Conservation (phyloP, 345 rosid species). For the Syzygium grande region DNA sequence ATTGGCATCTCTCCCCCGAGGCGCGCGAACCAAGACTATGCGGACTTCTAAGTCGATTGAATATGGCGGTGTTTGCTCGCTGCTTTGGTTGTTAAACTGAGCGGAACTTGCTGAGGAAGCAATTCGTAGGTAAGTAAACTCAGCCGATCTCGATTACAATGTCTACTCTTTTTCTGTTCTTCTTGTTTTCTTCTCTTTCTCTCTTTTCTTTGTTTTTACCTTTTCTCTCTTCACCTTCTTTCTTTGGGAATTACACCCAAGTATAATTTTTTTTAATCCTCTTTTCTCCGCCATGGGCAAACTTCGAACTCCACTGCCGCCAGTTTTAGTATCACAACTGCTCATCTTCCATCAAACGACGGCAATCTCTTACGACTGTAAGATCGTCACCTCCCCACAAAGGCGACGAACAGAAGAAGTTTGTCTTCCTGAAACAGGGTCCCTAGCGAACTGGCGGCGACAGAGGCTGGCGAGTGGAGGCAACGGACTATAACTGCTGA, state of each 20-base stretch:
- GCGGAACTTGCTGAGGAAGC: too few relatives aligned
- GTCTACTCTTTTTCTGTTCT: too few relatives aligned
- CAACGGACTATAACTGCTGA: neutral
- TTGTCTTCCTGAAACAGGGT: neutral
- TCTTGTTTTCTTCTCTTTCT: too few relatives aligned
- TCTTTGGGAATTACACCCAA: neutral
- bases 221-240: neutral
- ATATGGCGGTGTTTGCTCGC: too few relatives aligned
- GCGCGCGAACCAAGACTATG: too few relatives aligned
- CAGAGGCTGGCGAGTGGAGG: neutral
- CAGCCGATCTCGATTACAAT: too few relatives aligned
- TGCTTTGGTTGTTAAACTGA: too few relatives aligned
- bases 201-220: too few relatives aligned
- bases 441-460: neutral
- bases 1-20: too few relatives aligned
- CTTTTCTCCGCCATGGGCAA: neutral
- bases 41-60: too few relatives aligned
- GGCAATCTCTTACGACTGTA: neutral
- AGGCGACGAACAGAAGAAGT: accelerated
- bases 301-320: neutral
- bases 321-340: neutral
- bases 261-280: neutral
- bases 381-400: neutral
- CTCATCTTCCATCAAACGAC: neutral
- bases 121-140: too few relatives aligned